These are phyloP conservation scores for Kuraishia ogatae DNA, from an alignment of 805 yeast species.

Conservation along the genomic window DNA sequence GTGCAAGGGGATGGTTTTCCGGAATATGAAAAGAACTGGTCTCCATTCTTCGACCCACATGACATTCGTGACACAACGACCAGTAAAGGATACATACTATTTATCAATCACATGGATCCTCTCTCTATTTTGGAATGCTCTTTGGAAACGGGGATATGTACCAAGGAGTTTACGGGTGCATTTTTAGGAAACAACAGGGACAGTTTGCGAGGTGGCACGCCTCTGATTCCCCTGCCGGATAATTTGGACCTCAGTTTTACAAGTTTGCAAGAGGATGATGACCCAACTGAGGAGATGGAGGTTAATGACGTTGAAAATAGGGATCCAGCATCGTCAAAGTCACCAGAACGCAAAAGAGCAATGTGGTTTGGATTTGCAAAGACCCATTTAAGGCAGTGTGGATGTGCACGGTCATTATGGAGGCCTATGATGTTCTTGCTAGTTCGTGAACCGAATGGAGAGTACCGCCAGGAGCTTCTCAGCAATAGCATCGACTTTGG, in stretches of 20 bases:
- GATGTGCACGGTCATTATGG: slow-evolving; percentile 33
- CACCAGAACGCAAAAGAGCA: slow-evolving; percentile 15
- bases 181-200: slow-evolving; percentile 5
- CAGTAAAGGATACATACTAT: slow-evolving; percentile 18
- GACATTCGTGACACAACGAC: slow-evolving; percentile 4
- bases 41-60: slow-evolving; percentile 24
- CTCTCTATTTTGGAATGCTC: slow-evolving; percentile 22
- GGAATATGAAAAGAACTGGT: slow-evolving; percentile 28
- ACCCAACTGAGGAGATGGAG: background rate
- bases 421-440: slow-evolving; percentile 35
- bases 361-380: slow-evolving; percentile 39
- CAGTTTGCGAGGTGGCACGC: slow-evolving; percentile 1
- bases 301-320: slow-evolving; percentile 11
- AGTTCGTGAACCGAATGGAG: slow-evolving; percentile 22
- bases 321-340: background rate
- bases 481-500: slow-evolving; percentile 25
- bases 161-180: slow-evolving; percentile 18
- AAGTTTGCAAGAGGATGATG: background rate
- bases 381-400: slow-evolving; percentile 32
- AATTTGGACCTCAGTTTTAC: slow-evolving; percentile 18
- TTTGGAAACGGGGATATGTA: slow-evolving; percentile 21
- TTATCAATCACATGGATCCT: slow-evolving; percentile 24
- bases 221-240: slow-evolving; percentile 1
- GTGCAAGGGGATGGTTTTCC: slow-evolving; percentile 11
- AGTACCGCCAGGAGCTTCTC: slow-evolving; percentile 18